Evolutionary conservation across 2,329 filamentous ascomycete genomes (phyloP).

Genomic region (Colletotrichum spaethianum): DNA sequence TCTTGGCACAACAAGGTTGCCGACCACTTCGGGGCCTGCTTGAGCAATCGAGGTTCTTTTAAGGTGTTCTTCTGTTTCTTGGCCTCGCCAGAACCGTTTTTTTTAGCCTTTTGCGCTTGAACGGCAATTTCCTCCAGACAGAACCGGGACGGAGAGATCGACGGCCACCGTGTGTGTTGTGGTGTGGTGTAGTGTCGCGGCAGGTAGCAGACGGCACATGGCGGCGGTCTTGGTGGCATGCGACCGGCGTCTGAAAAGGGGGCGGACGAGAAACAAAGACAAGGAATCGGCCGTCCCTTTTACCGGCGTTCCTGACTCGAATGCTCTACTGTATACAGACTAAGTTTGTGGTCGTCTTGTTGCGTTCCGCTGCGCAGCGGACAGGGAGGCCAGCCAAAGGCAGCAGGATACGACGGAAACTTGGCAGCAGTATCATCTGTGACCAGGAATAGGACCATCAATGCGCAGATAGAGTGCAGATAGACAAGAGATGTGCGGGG

Average conservation of each 20-base stretch:
- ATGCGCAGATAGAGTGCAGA: slow-evolving; percentile 33
- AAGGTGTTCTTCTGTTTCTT: too few species aligned
- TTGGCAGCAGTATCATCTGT: slow-evolving; percentile 7
- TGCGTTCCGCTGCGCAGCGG: background rate
- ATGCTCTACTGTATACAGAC: background rate
- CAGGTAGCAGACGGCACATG: slow-evolving; percentile 8
- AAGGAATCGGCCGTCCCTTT: background rate
- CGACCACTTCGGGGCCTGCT: background rate
- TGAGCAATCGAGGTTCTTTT: background rate
- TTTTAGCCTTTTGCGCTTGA: slow-evolving; percentile 13
- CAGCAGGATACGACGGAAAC: background rate
- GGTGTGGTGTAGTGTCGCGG: background rate
- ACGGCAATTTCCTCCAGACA: slow-evolving; percentile 30
- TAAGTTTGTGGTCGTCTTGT: too few species aligned
- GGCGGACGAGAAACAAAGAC: background rate
- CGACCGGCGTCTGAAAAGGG: background rate
- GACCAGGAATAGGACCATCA: slow-evolving; percentile 23
- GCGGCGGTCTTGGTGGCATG: slow-evolving; percentile 21
- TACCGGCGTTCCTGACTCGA: background rate
- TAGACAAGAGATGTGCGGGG: background rate
- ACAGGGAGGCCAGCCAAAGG: background rate
- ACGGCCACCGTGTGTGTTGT: background rate
- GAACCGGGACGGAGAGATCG: slow-evolving; percentile 17
- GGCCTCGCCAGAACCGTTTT: background rate
- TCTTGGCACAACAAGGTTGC: background rate